These are phyloP conservation scores for Huntiella decipiens DNA, from an alignment of 2,329 filamentous ascomycete genomes.

Conservation along the genomic window DNA sequence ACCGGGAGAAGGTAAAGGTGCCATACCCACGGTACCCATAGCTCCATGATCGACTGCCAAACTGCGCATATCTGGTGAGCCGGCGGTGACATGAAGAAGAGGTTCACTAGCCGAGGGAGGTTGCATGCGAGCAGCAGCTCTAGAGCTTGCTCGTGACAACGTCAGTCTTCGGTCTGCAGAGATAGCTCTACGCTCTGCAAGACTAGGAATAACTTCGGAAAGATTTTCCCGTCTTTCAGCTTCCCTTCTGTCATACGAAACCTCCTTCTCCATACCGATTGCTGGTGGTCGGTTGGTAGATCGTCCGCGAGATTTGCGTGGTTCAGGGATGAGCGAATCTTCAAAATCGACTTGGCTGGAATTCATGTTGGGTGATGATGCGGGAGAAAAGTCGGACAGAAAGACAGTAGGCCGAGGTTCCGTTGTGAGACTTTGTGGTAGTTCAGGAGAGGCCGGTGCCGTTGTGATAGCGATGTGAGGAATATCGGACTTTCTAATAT, in stretches of 20 bases:
- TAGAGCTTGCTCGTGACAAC: conserved; percentile 19
- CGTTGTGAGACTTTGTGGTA: neutral
- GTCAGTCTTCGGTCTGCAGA: conserved; percentile 38
- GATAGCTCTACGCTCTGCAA: conserved; percentile 50
- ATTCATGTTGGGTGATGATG: neutral
- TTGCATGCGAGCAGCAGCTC: conserved; percentile 6
- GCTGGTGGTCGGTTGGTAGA: conserved; percentile 1
- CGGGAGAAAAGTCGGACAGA: neutral
- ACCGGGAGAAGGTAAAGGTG: neutral
- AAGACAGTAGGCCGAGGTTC: neutral
- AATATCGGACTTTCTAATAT: neutral
- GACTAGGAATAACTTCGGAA: conserved; percentile 41
- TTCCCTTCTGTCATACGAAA: conserved; percentile 66
- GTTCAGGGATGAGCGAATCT: neutral
- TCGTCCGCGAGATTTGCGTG: neutral
- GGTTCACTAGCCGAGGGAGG: conserved; percentile 29
- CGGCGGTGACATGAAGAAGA: conserved; percentile 17
- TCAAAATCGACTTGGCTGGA: neutral
- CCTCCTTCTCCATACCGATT: conserved; percentile 49
- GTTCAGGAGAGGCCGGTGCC: neutral
- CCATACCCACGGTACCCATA: neutral
- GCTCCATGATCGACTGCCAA: neutral
- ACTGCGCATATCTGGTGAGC: neutral
- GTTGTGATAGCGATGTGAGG: conserved; percentile 1
- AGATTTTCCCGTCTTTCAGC: conserved; percentile 63